phyloP scores from a whole-genome alignment of 257 asterid species.

The Scutellaria barbata region DNA sequence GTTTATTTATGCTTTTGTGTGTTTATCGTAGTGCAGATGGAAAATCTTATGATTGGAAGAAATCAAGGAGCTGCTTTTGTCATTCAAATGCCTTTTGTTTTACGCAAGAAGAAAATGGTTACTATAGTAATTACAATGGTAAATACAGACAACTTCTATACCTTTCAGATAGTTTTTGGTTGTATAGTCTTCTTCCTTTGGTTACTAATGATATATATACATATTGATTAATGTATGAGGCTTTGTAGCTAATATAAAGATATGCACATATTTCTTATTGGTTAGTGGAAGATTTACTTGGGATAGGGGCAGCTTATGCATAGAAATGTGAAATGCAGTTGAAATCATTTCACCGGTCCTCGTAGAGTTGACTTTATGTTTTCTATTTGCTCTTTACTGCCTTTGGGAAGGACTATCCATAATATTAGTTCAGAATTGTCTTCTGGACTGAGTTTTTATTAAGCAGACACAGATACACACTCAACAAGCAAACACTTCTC shows the following conservation, averaged over 20 bases:
- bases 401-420: neutral
- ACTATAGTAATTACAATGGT: constrained; percentile 57
- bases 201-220: neutral
- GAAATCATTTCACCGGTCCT: neutral
- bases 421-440: neutral
- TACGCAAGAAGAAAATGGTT: constrained; percentile 51
- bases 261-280: neutral
- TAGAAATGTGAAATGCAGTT: neutral
- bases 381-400: constrained; percentile 10
- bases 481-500: neutral
- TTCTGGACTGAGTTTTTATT: neutral
- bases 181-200: constrained; percentile 4
- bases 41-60: constrained; percentile 47
- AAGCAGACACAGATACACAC: neutral
- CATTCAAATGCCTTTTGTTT: constrained; percentile 52
- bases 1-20: constrained; percentile 29
- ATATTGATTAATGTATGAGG: neutral
- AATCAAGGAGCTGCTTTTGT: constrained; percentile 51
- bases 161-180: constrained; percentile 4
- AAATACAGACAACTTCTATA: neutral
- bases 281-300: constrained; percentile 6
- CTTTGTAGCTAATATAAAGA: neutral
- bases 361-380: neutral
- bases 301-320: neutral
- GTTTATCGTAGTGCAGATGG: constrained; percentile 54